Percentiles rank a stretch among this genome's conserved stretches.
phyloP scores from a whole-genome alignment of 2,329 filamentous ascomycete genomes.

The Arachnomyces sp. region DNA sequence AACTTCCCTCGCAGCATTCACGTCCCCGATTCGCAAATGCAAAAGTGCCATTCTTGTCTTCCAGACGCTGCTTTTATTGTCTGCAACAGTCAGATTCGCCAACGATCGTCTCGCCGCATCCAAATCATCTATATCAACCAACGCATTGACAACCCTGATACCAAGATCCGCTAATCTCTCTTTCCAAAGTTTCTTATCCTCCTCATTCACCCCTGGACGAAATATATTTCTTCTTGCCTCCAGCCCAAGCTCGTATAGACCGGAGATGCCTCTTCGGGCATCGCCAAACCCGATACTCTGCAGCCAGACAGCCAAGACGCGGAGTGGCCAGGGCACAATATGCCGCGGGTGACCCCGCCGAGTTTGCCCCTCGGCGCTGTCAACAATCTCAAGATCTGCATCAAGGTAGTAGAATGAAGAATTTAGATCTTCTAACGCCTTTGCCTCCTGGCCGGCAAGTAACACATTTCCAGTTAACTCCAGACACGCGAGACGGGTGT shows the following conservation, averaged over 20 bases:
- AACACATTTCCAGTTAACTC: conserved; percentile 66
- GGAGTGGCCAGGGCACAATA: conserved; percentile 79
- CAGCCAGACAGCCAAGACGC: conserved; percentile 73
- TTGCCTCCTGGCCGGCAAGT: conserved; percentile 60
- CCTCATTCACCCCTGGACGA: conserved; percentile 44
- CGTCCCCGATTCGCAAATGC: conserved; percentile 71
- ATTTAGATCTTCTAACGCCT: conserved; percentile 54
- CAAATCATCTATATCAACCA: conserved; percentile 68
- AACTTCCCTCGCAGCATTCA: conserved; percentile 56
- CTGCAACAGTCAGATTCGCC: conserved; percentile 43
- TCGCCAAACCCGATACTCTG: conserved; percentile 84
- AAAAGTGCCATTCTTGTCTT: conserved; percentile 52
- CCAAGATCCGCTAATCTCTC: conserved; percentile 67
- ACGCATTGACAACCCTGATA: conserved; percentile 48
- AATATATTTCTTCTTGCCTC: conserved; percentile 62
- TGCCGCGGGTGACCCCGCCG: conserved; percentile 56
- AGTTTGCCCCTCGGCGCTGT: conserved; percentile 55
- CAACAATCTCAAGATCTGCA: conserved; percentile 16
- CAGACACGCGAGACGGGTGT: conserved; percentile 73
- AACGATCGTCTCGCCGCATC: conserved; percentile 72
- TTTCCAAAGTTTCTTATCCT: conserved; percentile 61
- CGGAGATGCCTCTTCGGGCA: conserved; percentile 74
- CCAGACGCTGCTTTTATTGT: conserved; percentile 22
- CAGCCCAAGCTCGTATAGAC: conserved; percentile 77
- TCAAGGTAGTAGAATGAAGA: conserved; percentile 47